These are phyloP conservation scores for Calonectria hawksworthii DNA, from an alignment of 2,329 filamentous ascomycete genomes.

Conservation along the genomic window DNA sequence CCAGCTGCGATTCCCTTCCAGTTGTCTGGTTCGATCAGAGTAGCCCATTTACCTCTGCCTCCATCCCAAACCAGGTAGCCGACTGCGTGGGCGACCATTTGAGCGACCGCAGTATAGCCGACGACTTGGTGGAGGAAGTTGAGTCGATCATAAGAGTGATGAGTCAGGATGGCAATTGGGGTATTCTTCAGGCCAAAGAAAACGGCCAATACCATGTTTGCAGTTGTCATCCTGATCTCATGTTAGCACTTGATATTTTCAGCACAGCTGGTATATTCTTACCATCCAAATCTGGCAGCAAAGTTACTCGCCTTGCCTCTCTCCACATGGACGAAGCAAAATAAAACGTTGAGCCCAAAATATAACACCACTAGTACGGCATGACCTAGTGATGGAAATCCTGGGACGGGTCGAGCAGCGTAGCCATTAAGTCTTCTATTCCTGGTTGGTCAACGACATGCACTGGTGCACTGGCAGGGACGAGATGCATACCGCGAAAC, in stretches of 20 bases:
- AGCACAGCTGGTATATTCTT: not conserved
- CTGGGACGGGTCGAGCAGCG: not conserved
- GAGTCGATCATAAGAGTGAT: slow-evolving; percentile 57
- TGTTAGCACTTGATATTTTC: not conserved
- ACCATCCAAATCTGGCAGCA: slow-evolving; percentile 10
- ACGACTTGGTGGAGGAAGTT: slow-evolving; percentile 62
- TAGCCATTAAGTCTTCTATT: not conserved
- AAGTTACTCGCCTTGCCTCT: not conserved
- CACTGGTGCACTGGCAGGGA: no score
- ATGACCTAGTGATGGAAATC: not conserved
- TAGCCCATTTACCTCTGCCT: slow-evolving; percentile 10
- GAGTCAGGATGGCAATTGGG: slow-evolving; percentile 53
- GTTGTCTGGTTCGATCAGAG: slow-evolving; percentile 12
- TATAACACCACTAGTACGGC: not conserved
- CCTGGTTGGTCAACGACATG: not conserved
- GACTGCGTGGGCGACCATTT: slow-evolving; percentile 53
- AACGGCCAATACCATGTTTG: slow-evolving; percentile 56
- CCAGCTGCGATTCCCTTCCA: slow-evolving; percentile 44
- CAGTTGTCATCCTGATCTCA: slow-evolving; percentile 57
- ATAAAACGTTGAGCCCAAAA: not conserved
- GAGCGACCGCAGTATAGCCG: slow-evolving; percentile 57
- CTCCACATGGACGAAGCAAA: not conserved
- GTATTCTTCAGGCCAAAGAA: slow-evolving; percentile 66
- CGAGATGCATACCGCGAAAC: not conserved
- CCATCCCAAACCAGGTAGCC: slow-evolving; percentile 51